Evolutionary conservation across 257 asterid genomes (phyloP).

Genomic region (Dorcoceras hygrometricum): DNA sequence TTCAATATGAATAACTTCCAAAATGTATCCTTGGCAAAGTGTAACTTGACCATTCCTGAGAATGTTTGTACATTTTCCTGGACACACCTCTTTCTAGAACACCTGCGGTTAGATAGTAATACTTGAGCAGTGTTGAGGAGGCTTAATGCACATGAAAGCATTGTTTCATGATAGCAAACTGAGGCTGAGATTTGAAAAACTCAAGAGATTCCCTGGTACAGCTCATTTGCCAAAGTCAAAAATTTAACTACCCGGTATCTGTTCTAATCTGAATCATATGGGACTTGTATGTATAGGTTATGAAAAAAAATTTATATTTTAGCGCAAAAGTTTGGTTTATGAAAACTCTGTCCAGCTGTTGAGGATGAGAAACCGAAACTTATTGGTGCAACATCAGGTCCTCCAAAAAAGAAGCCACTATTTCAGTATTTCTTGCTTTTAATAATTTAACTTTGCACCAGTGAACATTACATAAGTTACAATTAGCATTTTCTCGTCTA

Average conservation of each 20-base stretch:
- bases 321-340: conserved; percentile 6
- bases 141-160: background rate
- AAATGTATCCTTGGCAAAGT: background rate
- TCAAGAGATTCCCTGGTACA: background rate
- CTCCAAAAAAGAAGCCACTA: background rate
- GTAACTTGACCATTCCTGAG: conserved; percentile 1
- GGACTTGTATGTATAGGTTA: background rate
- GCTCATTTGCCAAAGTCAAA: background rate
- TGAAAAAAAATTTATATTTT: background rate
- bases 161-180: background rate
- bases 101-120: background rate
- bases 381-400: background rate
- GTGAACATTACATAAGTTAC: too few relatives aligned
- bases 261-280: background rate
- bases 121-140: conserved; percentile 5
- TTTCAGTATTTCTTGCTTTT: conserved; percentile 4
- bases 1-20: conserved; percentile 3
- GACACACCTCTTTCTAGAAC: background rate
- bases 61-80: background rate
- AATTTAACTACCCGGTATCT: background rate
- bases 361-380: background rate
- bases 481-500: background rate
- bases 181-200: background rate
- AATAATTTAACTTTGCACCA: too few relatives aligned
- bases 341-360: background rate